Percentiles rank a stretch among this genome's conserved stretches.
Evolutionary conservation across 2,329 filamentous ascomycete species (phyloP).

Genomic region (Dothistroma septosporum): DNA sequence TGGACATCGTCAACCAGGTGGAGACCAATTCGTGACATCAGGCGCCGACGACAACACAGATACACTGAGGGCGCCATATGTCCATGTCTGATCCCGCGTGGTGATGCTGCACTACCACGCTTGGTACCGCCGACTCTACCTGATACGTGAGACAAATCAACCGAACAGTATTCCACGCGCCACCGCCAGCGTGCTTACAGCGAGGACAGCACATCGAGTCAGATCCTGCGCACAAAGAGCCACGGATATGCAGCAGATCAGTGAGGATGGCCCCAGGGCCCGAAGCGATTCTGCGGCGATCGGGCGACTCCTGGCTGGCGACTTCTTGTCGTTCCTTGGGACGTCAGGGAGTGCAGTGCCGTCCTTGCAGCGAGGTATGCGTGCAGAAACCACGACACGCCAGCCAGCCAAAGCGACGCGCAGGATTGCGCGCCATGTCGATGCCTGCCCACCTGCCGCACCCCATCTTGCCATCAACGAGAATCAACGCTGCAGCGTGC

Average conservation of each 20-base stretch:
- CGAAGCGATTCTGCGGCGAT: conserved; percentile 12
- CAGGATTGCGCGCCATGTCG: conserved; percentile 7
- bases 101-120: conserved; percentile 1
- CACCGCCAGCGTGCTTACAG: not conserved
- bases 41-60: not conserved
- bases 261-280: conserved; percentile 14
- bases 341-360: conserved; percentile 7
- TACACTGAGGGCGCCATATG: not conserved
- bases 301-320: conserved; percentile 11
- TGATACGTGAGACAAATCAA: conserved; percentile 4
- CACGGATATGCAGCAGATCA: conserved; percentile 2
- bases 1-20: not conserved
- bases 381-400: not conserved
- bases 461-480: no score
- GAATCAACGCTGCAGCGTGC: conserved; percentile 6
- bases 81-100: not conserved
- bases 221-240: conserved; percentile 2
- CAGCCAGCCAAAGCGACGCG: conserved; percentile 6
- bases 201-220: conserved; percentile 4
- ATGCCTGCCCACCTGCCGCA: conserved; percentile 4
- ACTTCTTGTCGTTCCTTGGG: conserved; percentile 16
- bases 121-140: conserved; percentile 2
- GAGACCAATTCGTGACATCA: not conserved
- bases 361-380: conserved; percentile 9
- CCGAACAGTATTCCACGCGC: not conserved